Evolutionary conservation across 2,329 filamentous ascomycete species (phyloP).

Genomic region (Dothistroma pini): DNA sequence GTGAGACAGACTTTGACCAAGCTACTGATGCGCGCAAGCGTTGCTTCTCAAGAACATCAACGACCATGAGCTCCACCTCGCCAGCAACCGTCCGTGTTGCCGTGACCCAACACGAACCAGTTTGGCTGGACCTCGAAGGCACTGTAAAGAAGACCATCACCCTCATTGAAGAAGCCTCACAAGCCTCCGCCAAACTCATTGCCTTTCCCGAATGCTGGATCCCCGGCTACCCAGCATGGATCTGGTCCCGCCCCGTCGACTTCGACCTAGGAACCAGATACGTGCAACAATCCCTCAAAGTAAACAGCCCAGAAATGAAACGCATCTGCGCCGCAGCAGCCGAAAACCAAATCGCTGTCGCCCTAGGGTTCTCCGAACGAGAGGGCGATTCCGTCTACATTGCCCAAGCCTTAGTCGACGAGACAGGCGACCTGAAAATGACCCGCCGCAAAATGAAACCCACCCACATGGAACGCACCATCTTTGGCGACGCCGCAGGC

Average conservation of each 20-base stretch:
- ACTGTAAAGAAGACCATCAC: conserved; percentile 55
- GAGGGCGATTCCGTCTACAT: conserved; percentile 41
- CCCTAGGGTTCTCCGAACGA: conserved; percentile 41
- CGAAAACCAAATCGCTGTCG: conserved; percentile 35
- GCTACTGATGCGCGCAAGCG: neutral
- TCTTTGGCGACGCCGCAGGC: conserved; percentile 41
- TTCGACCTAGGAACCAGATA: conserved; percentile 40
- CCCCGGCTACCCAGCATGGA: conserved; percentile 44
- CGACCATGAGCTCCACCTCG: conserved; percentile 12
- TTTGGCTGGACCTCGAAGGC: conserved; percentile 56
- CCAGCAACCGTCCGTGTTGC: conserved; percentile 23
- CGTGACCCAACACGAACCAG: conserved; percentile 55
- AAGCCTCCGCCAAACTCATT: conserved; percentile 53
- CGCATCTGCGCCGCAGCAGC: conserved; percentile 39
- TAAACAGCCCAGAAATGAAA: conserved; percentile 43
- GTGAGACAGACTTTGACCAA: neutral
- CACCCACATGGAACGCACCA: conserved; percentile 43
- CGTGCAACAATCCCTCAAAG: conserved; percentile 43
- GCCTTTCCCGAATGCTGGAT: conserved; percentile 48
- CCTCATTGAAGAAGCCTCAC: conserved; percentile 55
- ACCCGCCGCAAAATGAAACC: conserved; percentile 42
- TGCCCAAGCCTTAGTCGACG: conserved; percentile 37
- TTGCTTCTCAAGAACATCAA: neutral
- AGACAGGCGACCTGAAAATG: conserved; percentile 36
- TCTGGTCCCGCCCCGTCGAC: conserved; percentile 45